Evolutionary conservation across 176 grass and related monocot genomes (phyloP).

Genomic region (Rhynchospora tenuis): DNA sequence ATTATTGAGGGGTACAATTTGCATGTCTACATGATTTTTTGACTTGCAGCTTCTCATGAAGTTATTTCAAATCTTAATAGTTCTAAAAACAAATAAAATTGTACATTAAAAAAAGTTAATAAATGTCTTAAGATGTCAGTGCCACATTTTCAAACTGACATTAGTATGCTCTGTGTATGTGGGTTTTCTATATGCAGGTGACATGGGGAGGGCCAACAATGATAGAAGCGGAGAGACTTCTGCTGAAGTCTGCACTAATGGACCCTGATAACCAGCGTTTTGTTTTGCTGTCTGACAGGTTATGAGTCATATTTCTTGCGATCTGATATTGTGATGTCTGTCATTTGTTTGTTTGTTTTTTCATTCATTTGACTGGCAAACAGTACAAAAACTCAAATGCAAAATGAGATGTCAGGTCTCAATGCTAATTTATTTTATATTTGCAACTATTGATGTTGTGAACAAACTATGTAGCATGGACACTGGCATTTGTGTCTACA

Average conservation of each 20-base stretch:
- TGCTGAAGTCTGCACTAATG: slow-evolving; percentile 64
- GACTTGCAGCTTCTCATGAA: neutral
- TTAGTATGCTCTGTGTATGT: neutral
- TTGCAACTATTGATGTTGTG: neutral
- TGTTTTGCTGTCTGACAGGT: slow-evolving; percentile 92
- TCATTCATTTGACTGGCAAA: neutral
- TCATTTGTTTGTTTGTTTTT: neutral
- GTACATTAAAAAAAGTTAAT: neutral
- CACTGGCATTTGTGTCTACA: too few relatives aligned
- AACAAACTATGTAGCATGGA: too few relatives aligned
- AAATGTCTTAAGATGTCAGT: neutral
- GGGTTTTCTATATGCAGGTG: slow-evolving; percentile 45
- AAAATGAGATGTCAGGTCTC: neutral
- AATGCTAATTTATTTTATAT: neutral
- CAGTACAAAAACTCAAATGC: neutral
- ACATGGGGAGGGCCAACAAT: slow-evolving; percentile 83
- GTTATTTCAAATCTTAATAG: neutral
- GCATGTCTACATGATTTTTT: neutral
- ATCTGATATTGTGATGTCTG: slow-evolving; percentile 11
- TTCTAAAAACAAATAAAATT: neutral
- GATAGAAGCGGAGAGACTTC: slow-evolving; percentile 76
- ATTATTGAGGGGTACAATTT: too few relatives aligned
- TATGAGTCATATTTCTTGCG: neutral
- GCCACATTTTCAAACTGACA: neutral
- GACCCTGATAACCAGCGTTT: slow-evolving; percentile 78